These are phyloP conservation scores for Fusarium sambucinum DNA, from an alignment of 2,329 filamentous ascomycete species.

Conservation along the genomic window DNA sequence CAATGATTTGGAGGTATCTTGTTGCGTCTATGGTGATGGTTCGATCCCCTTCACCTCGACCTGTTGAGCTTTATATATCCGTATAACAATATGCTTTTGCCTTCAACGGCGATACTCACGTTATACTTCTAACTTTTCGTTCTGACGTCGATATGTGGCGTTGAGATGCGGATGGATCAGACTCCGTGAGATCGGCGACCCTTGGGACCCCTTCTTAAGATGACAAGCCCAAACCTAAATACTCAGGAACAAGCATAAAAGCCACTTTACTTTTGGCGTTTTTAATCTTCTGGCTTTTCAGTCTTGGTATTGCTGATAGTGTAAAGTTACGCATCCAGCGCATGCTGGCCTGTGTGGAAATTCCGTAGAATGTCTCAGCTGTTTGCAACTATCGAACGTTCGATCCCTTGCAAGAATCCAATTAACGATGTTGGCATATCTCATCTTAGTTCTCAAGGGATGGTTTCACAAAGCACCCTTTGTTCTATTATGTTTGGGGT, in stretches of 20 bases:
- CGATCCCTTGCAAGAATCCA: conserved; percentile 3
- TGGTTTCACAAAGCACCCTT: too few species aligned
- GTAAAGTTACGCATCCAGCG: conserved; percentile 3
- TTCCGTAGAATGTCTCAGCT: conserved; percentile 20
- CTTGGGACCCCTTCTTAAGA: conserved; percentile 2
- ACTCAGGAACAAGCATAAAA: conserved; percentile 10
- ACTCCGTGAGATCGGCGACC: conserved; percentile 27
- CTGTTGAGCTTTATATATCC: background rate
- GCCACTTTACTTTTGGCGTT: background rate
- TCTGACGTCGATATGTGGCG: conserved; percentile 17
- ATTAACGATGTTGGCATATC: background rate
- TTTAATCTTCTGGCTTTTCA: background rate
- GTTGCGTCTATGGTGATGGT: background rate
- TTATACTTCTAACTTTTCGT: background rate
- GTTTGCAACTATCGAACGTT: conserved; percentile 4
- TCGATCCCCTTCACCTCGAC: fast-evolving
- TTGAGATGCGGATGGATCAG: conserved; percentile 21
- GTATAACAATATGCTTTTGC: too few species aligned
- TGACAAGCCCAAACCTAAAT: conserved; percentile 21
- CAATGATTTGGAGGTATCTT: background rate
- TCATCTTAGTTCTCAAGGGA: background rate
- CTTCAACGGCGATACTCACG: background rate
- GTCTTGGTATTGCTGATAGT: background rate
- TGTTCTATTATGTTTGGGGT: background rate
- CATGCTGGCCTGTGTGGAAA: background rate